These are phyloP conservation scores for Hypoxylon sp. DNA, from an alignment of 2,329 filamentous ascomycete genomes.

Conservation along the genomic window DNA sequence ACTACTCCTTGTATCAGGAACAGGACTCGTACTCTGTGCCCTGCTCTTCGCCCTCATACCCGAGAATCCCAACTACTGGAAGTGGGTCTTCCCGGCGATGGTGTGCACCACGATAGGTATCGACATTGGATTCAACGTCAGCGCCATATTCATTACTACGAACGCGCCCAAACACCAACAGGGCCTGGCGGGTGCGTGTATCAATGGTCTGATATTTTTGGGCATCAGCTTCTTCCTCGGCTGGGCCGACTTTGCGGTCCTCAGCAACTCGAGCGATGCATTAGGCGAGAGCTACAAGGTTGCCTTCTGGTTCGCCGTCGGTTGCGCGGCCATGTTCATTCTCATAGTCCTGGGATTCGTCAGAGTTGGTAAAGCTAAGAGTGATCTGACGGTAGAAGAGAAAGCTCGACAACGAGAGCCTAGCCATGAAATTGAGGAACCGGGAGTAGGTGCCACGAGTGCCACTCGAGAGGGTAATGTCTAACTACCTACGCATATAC, in stretches of 20 bases:
- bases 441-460: not conserved
- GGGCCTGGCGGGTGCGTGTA: constrained; percentile 77
- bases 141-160: constrained; percentile 82
- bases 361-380: constrained; percentile 67
- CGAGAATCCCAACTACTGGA: constrained; percentile 72
- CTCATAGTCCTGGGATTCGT: constrained; percentile 64
- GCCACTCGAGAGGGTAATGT: not conserved
- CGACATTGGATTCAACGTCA: constrained; percentile 80
- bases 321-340: constrained; percentile 47
- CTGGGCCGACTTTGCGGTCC: constrained; percentile 71
- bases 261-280: constrained; percentile 60
- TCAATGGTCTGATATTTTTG: constrained; percentile 77
- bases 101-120: constrained; percentile 77
- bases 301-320: constrained; percentile 77
- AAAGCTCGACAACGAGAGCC: constrained; percentile 28
- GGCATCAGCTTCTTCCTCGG: constrained; percentile 77
- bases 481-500: not conserved
- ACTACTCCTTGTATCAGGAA: constrained; percentile 71
- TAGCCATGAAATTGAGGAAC: not conserved
- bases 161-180: constrained; percentile 75
- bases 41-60: constrained; percentile 76
- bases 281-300: constrained; percentile 69
- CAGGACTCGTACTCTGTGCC: constrained; percentile 69
- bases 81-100: constrained; percentile 79
- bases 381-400: constrained; percentile 71